These are phyloP conservation scores for Blepharisma stoltei DNA, from an alignment of 73 alveolate species.

Conservation along the genomic window DNA sequence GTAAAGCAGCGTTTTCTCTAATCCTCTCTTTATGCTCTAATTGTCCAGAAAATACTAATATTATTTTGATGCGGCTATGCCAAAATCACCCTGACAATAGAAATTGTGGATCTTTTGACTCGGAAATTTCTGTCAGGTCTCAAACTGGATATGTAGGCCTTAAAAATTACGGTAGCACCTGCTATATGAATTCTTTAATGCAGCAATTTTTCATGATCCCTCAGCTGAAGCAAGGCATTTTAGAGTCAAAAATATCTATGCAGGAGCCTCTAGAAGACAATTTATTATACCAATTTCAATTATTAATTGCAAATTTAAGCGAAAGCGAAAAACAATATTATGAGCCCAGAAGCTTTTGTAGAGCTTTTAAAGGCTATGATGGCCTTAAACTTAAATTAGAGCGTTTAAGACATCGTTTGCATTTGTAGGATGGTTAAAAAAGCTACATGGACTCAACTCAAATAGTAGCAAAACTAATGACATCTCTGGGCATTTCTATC, in stretches of 20 bases:
- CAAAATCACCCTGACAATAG: background rate
- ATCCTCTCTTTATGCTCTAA: background rate
- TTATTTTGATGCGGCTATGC: background rate
- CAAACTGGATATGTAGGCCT: conserved; percentile 86
- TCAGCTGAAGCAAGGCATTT: conserved; percentile 70
- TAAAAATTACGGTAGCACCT: conserved; percentile 88
- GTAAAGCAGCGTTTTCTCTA: conserved; percentile 27
- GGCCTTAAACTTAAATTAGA: too few species aligned
- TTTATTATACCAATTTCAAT: conserved; percentile 76
- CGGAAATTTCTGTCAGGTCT: conserved; percentile 48
- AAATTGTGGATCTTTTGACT: conserved; percentile 57
- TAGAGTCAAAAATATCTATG: conserved; percentile 44
- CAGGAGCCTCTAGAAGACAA: conserved; percentile 46
- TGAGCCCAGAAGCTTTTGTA: conserved; percentile 83
- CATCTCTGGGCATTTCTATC: too few species aligned
- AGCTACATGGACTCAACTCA: too few species aligned
- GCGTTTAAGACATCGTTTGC: too few species aligned
- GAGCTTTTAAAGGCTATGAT: conserved; percentile 69
- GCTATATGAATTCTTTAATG: conserved; percentile 91
- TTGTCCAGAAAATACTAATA: conserved; percentile 3
- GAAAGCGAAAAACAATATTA: conserved; percentile 88
- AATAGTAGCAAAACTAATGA: too few species aligned
- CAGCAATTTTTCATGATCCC: conserved; percentile 92
- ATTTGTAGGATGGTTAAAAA: too few species aligned
- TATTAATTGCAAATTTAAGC: conserved; percentile 78